A percentile compares a stretch with the other conserved stretches of the same genome.
phyloP scores from a whole-genome alignment of 2,329 filamentous ascomycete genomes.

The Nothophaeocryptopus gaeumannii region DNA sequence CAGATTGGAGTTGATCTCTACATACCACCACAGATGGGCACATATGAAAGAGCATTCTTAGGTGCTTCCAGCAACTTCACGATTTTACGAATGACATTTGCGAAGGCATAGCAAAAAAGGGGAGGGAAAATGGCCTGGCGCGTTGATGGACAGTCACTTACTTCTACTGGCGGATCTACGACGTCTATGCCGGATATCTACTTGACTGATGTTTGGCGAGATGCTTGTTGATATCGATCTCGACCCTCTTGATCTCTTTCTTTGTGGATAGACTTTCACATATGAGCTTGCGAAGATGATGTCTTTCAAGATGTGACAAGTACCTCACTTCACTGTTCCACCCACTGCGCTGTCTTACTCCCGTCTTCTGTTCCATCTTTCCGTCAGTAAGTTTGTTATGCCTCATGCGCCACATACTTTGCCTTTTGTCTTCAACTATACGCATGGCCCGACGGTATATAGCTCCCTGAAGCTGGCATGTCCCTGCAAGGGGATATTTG shows the following conservation, averaged over 20 bases:
- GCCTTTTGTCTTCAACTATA: too few species aligned
- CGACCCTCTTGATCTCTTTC: constrained; percentile 1
- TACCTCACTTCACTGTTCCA: neutral
- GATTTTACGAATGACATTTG: constrained; percentile 2
- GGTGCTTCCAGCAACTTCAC: neutral
- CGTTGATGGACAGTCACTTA: neutral
- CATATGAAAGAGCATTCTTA: neutral
- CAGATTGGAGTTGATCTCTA: constrained; percentile 10
- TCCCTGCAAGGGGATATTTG: neutral
- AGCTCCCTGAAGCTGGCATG: neutral
- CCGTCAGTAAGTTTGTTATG: neutral
- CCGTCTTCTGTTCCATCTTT: neutral
- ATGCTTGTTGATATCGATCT: neutral
- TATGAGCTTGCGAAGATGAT: neutral
- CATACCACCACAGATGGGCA: neutral
- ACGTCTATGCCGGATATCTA: neutral
- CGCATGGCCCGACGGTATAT: too few species aligned
- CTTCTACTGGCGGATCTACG: neutral
- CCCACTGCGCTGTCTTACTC: neutral
- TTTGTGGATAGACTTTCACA: constrained; percentile 8
- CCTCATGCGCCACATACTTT: neutral
- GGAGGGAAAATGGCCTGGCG: neutral
- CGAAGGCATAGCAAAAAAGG: neutral
- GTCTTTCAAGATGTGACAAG: neutral
- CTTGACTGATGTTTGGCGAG: too few species aligned